A percentile compares a stretch with the other conserved stretches of the same genome.
These are phyloP conservation scores for Tricladium varicosporioides DNA, from an alignment of 2,329 filamentous ascomycete genomes.

Conservation along the genomic window DNA sequence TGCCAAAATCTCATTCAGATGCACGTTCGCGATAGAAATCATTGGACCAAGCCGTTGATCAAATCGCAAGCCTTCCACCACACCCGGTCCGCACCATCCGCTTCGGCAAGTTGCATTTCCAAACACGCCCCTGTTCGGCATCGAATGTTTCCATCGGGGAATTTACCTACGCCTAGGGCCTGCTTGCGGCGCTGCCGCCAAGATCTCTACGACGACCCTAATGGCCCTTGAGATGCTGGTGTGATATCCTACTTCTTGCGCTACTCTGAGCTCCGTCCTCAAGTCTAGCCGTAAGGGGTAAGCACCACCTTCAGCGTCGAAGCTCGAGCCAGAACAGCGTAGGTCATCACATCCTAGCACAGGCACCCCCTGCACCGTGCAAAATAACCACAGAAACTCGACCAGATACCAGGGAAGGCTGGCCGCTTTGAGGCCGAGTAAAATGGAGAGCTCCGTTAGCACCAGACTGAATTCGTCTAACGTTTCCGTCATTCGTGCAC, in stretches of 20 bases:
- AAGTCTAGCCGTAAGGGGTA: background rate
- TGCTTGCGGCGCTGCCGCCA: background rate
- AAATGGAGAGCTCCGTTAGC: background rate
- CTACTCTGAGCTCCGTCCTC: background rate
- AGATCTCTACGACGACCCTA: background rate
- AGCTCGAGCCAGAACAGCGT: background rate
- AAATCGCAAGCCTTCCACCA: slow-evolving; percentile 23
- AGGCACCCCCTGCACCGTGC: too few relatives aligned
- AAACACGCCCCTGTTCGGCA: slow-evolving; percentile 25
- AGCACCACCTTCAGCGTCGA: background rate
- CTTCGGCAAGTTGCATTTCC: slow-evolving; percentile 22
- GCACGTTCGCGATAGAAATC: background rate
- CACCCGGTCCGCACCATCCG: slow-evolving; percentile 11
- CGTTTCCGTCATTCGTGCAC: background rate
- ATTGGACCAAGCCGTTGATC: slow-evolving; percentile 9
- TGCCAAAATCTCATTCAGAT: slow-evolving; percentile 1
- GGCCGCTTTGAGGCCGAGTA: background rate
- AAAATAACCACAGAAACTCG: too few relatives aligned
- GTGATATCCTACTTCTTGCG: background rate
- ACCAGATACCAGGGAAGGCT: background rate
- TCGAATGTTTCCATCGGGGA: slow-evolving; percentile 27
- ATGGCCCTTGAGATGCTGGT: slow-evolving; percentile 1
- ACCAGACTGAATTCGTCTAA: background rate
- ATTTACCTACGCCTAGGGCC: slow-evolving; percentile 10
- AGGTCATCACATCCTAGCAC: too few relatives aligned